Percentiles rank a stretch among this genome's conserved stretches.
Evolutionary conservation across 1,139 yeast species (phyloP).

Genomic region (Magnusiomyces sp.): DNA sequence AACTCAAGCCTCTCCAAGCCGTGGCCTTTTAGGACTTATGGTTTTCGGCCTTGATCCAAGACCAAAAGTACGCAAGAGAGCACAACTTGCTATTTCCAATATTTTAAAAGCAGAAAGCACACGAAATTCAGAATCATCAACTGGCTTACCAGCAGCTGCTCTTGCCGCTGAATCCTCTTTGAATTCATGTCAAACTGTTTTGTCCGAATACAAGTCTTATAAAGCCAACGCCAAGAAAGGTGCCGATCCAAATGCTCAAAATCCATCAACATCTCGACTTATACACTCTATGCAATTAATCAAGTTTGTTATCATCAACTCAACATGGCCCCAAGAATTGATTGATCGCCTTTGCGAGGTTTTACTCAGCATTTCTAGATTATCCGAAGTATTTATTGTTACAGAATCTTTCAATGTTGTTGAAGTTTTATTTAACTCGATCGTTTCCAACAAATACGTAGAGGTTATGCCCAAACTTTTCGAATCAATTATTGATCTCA

Average conservation of each 20-base stretch:
- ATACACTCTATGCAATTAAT: slow-evolving; percentile 76
- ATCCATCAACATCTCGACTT: slow-evolving; percentile 40
- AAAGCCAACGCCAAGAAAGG: slow-evolving; percentile 24
- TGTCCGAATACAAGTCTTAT: slow-evolving; percentile 28
- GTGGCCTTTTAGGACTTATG: slow-evolving; percentile 74
- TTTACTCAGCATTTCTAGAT: slow-evolving; percentile 64
- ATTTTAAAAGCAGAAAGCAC: slow-evolving; percentile 74
- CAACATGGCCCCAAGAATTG: slow-evolving; percentile 70
- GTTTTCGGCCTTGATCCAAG: slow-evolving; percentile 79
- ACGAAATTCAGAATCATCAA: slow-evolving; percentile 55
- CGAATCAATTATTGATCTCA: slow-evolving; percentile 65
- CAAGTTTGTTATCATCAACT: slow-evolving; percentile 57
- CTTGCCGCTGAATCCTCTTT: slow-evolving; percentile 64
- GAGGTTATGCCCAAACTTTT: slow-evolving; percentile 53
- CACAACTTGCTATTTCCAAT: slow-evolving; percentile 70
- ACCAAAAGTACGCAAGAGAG: slow-evolving; percentile 94
- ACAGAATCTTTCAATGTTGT: slow-evolving; percentile 78
- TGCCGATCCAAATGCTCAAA: slow-evolving; percentile 14
- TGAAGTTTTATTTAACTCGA: slow-evolving; percentile 74
- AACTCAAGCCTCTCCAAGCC: slow-evolving; percentile 58
- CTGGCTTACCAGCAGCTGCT: slow-evolving; percentile 51
- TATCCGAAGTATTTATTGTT: slow-evolving; percentile 76
- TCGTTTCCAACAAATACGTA: slow-evolving; percentile 53
- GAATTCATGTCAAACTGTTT: slow-evolving; percentile 40
- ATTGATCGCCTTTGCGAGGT: slow-evolving; percentile 70